Conservation (phyloP, 164 flowering plant genomes). For the Magnolia officinalis region DNA sequence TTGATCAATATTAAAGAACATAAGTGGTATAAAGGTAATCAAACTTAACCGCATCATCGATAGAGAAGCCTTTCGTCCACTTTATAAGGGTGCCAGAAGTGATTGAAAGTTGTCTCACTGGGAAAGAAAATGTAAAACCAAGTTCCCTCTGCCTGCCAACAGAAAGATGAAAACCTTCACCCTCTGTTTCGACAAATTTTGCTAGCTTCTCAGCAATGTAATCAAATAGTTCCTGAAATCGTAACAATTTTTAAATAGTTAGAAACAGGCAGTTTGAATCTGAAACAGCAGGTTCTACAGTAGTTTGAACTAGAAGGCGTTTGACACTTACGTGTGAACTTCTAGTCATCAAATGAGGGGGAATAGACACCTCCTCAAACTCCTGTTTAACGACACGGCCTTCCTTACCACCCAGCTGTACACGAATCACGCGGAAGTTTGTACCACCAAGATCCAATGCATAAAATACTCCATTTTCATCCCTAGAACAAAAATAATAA, state of each 20-base stretch:
- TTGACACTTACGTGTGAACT: constrained; percentile 61
- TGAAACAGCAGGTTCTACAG: background rate
- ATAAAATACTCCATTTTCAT: constrained; percentile 85
- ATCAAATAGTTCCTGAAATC: constrained; percentile 75
- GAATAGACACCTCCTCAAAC: constrained; percentile 84
- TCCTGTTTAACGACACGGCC: constrained; percentile 61
- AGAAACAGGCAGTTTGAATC: background rate
- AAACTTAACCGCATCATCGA: constrained; percentile 68
- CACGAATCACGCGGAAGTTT: constrained; percentile 91
- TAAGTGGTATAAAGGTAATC: background rate
- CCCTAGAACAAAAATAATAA: constrained; percentile 32
- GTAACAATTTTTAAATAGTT: background rate
- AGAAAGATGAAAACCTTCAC: constrained; percentile 48
- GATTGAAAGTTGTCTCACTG: constrained; percentile 74
- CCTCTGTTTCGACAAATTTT: constrained; percentile 78
- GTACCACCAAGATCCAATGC: constrained; percentile 98
- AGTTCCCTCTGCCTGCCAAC: constrained; percentile 83
- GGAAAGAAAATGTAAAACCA: constrained; percentile 98
- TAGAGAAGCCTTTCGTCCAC: constrained; percentile 93
- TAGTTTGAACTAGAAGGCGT: background rate
- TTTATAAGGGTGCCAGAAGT: constrained; percentile 75
- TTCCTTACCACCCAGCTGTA: constrained; percentile 74
- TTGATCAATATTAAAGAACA: too few species aligned
- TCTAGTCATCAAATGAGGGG: constrained; percentile 83
- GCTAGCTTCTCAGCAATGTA: constrained; percentile 74